phyloP scores from a whole-genome alignment of 2,329 filamentous ascomycete species.

The Aureobasidium subglaciale region DNA sequence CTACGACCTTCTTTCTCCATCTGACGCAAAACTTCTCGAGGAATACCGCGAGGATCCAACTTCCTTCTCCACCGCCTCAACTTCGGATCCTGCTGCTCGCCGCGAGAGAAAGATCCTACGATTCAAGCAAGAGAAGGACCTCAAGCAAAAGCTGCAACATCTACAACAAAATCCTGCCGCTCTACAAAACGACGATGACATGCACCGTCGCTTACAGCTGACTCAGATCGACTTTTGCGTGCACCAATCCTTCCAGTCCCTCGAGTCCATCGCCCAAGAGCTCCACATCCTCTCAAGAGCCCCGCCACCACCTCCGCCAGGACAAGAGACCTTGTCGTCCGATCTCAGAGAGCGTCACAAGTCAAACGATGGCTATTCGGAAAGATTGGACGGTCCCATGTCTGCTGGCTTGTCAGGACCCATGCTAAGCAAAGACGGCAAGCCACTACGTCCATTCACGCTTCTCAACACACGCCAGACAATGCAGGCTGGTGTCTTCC shows the following conservation, averaged over 20 bases:
- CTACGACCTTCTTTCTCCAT: conserved; percentile 63
- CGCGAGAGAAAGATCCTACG: conserved; percentile 79
- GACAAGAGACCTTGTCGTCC: conserved; percentile 29
- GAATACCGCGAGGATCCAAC: conserved; percentile 64
- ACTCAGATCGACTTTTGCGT: conserved; percentile 65
- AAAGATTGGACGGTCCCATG: conserved; percentile 61
- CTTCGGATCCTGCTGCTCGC: conserved; percentile 58
- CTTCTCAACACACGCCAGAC: conserved; percentile 70
- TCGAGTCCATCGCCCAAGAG: conserved; percentile 85
- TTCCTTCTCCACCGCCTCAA: conserved; percentile 65
- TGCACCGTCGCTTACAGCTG: conserved; percentile 71
- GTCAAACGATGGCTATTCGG: conserved; percentile 51
- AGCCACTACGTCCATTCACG: conserved; percentile 85
- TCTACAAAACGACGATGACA: conserved; percentile 71
- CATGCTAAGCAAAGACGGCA: conserved; percentile 69
- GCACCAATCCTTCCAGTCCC: conserved; percentile 73
- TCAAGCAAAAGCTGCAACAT: conserved; percentile 76
- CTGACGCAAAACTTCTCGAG: conserved; percentile 63
- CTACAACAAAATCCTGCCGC: conserved; percentile 52
- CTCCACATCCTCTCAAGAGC: conserved; percentile 72
- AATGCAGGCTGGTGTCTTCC: conserved; percentile 73
- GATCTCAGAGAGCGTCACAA: conserved; percentile 40
- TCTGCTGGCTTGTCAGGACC: conserved; percentile 52
- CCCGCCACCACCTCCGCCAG: conserved; percentile 46
- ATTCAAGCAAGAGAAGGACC: conserved; percentile 76